phyloP scores from a whole-genome alignment of 371 early-diverging fungal species.

The Lichtheimia ornata region DNA sequence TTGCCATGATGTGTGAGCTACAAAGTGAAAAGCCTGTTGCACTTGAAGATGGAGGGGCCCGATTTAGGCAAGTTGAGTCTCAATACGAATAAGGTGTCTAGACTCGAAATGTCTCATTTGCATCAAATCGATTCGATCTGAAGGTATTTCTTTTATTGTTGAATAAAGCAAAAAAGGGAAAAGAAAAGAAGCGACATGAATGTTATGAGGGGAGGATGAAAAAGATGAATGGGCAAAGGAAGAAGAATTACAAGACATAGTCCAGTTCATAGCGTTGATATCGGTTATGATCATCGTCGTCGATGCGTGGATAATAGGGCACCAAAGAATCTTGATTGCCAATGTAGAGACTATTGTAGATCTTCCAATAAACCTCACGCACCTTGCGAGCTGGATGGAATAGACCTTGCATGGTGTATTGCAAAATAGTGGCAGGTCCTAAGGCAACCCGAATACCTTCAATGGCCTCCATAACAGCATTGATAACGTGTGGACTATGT shows the following conservation, averaged over 20 bases:
- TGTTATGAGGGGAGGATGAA: not conserved
- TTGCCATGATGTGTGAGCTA: constrained; percentile 71
- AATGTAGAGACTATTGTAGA: constrained; percentile 94
- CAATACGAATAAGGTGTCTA: too few species aligned
- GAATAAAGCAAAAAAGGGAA: not conserved
- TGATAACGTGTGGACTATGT: constrained; percentile 88
- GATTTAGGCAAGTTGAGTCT: too few species aligned
- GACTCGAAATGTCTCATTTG: too few species aligned
- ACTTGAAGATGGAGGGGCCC: too few species aligned
- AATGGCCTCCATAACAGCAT: constrained; percentile 95
- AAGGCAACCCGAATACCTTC: constrained; percentile 92
- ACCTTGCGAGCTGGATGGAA: constrained; percentile 98
- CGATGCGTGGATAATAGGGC: constrained; percentile 88
- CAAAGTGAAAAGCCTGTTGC: too few species aligned
- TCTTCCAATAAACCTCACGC: constrained; percentile 96
- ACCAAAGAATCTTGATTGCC: constrained; percentile 92
- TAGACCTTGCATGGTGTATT: constrained; percentile 92
- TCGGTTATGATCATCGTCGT: constrained; percentile 74
- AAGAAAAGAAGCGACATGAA: not conserved
- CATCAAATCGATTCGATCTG: too few species aligned
- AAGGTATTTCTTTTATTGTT: not conserved
- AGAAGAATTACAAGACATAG: constrained; percentile 40
- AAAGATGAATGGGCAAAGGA: not conserved
- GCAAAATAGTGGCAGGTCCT: constrained; percentile 83
- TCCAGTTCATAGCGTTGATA: constrained; percentile 81